Percentiles rank a stretch among this genome's conserved stretches.
phyloP scores from a whole-genome alignment of 1,139 yeast genomes.

The Suhomyces maxii region DNA sequence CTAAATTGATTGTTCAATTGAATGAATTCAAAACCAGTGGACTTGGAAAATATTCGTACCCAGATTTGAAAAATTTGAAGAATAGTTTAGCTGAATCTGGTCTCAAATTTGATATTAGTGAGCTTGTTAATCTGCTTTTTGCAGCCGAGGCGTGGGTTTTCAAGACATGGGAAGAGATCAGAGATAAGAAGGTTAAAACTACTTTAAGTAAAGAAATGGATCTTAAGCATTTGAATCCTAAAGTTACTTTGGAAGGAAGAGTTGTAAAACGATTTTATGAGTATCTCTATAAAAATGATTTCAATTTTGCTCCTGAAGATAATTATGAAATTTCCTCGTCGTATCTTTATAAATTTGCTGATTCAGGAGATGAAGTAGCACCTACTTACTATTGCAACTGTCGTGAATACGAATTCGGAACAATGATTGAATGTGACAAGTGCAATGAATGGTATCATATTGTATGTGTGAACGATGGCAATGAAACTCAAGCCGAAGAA shows the following conservation, averaged over 20 bases:
- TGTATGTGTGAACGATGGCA: conserved; percentile 53
- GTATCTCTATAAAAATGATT: conserved; percentile 33
- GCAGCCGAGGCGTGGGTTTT: conserved; percentile 46
- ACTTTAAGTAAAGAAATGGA: conserved; percentile 22
- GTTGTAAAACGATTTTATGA: conserved; percentile 29
- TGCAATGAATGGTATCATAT: conserved; percentile 85
- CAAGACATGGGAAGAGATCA: conserved; percentile 30
- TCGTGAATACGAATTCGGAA: conserved; percentile 64
- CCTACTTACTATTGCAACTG: conserved; percentile 62
- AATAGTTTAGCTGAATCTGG: conserved; percentile 27
- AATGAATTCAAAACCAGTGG: conserved; percentile 14
- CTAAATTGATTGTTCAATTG: conserved; percentile 23
- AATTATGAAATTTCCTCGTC: conserved; percentile 31
- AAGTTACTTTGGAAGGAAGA: conserved; percentile 20
- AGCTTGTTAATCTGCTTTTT: conserved; percentile 22
- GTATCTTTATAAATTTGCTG: conserved; percentile 18
- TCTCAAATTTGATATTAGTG: conserved; percentile 23
- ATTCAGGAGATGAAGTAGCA: conserved; percentile 16
- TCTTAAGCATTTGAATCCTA: conserved; percentile 20
- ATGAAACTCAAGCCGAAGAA: conserved; percentile 28
- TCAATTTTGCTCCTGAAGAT: conserved; percentile 46
- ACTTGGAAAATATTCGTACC: conserved; percentile 14
- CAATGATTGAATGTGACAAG: conserved; percentile 76
- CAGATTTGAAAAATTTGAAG: conserved; percentile 28
- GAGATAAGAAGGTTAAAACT: conserved; percentile 28